phyloP scores from a whole-genome alignment of 23 red algal genomes.

The Gracilaria caudata region DNA sequence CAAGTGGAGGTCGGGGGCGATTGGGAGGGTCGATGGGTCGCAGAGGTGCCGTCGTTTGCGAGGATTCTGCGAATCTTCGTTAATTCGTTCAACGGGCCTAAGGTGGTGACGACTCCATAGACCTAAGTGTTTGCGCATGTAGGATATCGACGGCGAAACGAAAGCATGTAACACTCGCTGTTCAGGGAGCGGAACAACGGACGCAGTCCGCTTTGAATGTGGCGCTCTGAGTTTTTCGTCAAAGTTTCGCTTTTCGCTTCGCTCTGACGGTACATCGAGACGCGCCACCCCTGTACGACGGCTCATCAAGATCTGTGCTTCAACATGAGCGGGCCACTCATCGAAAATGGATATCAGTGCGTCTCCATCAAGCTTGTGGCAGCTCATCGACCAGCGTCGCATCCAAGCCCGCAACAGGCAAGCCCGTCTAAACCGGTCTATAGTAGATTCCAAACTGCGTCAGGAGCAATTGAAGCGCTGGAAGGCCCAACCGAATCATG shows the following conservation, averaged over 20 bases:
- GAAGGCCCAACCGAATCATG: conserved; percentile 2
- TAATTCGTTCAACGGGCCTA: conserved; percentile 41
- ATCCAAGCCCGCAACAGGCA: neutral
- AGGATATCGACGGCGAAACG: neutral
- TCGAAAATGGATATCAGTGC: neutral
- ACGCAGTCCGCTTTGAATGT: neutral
- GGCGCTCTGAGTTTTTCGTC: neutral
- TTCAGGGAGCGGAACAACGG: neutral
- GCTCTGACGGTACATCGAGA: neutral
- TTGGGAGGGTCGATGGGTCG: conserved; percentile 51
- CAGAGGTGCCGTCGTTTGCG: conserved; percentile 3
- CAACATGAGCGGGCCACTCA: neutral
- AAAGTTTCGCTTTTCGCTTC: conserved; percentile 27
- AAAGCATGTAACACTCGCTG: neutral
- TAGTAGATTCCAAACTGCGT: neutral
- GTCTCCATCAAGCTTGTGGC: neutral
- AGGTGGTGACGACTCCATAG: conserved; percentile 3
- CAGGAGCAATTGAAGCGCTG: conserved; percentile 22
- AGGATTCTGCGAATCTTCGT: conserved; percentile 19
- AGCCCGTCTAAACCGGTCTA: neutral
- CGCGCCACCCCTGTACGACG: neutral
- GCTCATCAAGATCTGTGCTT: neutral
- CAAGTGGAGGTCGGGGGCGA: conserved; percentile 70
- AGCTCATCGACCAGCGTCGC: neutral
- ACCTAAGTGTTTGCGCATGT: too few relatives aligned